These are phyloP conservation scores for Grammothele lineata DNA, from an alignment of 768 basidiomycete genomes.

Conservation along the genomic window DNA sequence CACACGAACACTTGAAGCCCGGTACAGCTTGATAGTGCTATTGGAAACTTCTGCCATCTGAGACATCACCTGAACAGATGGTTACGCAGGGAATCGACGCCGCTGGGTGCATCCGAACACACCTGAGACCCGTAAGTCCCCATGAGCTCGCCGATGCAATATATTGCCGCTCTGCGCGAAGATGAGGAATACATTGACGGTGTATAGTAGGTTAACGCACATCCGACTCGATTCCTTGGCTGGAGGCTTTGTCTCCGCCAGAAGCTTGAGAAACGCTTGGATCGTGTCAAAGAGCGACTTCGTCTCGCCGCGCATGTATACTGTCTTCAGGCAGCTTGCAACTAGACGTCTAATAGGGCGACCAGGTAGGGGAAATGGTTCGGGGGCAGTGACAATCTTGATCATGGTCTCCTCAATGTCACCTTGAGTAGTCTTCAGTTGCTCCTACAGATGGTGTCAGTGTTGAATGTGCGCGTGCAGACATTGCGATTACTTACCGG, in stretches of 20 bases:
- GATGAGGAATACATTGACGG: background rate
- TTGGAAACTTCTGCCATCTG: constrained; percentile 82
- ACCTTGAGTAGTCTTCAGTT: constrained; percentile 60
- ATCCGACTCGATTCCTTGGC: constrained; percentile 65
- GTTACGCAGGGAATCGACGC: no score
- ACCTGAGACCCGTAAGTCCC: constrained; percentile 79
- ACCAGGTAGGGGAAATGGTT: constrained; percentile 78
- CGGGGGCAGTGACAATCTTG: constrained; percentile 60
- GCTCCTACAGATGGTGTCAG: constrained; percentile 40
- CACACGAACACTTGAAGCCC: constrained; percentile 63
- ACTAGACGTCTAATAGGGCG: constrained; percentile 79
- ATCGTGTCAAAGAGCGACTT: constrained; percentile 84
- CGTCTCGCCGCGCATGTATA: constrained; percentile 81
- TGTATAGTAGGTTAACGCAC: constrained; percentile 38
- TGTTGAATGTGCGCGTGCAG: background rate
- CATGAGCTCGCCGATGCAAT: constrained; percentile 89
- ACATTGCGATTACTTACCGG: constrained; percentile 40
- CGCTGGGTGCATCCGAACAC: constrained; percentile 21
- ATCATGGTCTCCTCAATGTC: constrained; percentile 60
- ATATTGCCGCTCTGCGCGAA: constrained; percentile 69
- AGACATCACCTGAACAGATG: constrained; percentile 92
- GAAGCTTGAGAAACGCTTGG: constrained; percentile 70
- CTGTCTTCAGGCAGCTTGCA: constrained; percentile 65
- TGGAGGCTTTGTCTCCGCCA: constrained; percentile 61
- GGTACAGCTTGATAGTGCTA: constrained; percentile 62